phyloP scores from a whole-genome alignment of 345 rosid species.

The Brassica carinata region DNA sequence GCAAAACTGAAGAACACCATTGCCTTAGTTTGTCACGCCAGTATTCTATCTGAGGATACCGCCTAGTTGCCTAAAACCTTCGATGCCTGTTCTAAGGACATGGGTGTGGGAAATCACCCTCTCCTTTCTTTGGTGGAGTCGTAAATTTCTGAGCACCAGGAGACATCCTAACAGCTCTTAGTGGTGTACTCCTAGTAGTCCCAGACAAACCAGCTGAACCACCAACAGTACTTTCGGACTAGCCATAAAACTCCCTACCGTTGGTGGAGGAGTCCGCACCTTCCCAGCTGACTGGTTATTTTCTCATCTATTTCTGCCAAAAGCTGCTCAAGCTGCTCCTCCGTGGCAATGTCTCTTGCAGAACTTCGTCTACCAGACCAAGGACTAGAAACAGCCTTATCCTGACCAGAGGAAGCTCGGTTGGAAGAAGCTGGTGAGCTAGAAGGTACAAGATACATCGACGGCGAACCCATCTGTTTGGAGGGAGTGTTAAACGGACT shows the following conservation, averaged over 20 bases:
- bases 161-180: slow-evolving; percentile 94
- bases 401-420: slow-evolving; percentile 67
- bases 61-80: slow-evolving; percentile 73
- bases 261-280: slow-evolving; percentile 77
- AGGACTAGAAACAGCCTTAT: slow-evolving; percentile 64
- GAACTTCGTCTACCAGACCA: slow-evolving; percentile 71
- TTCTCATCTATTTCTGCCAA: slow-evolving; percentile 79
- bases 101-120: slow-evolving; percentile 83
- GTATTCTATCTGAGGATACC: slow-evolving; percentile 87
- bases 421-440: slow-evolving; percentile 57
- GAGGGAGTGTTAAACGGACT: slow-evolving; percentile 60
- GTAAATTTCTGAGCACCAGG: slow-evolving; percentile 92
- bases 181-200: slow-evolving; percentile 81
- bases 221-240: slow-evolving; percentile 69
- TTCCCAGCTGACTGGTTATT: slow-evolving; percentile 74
- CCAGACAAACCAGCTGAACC: slow-evolving; percentile 81
- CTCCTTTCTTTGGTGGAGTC: slow-evolving; percentile 97
- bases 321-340: slow-evolving; percentile 86
- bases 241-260: slow-evolving; percentile 56
- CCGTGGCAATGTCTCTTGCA: slow-evolving; percentile 73
- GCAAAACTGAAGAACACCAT: slow-evolving; percentile 85
- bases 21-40: slow-evolving; percentile 95
- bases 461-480: slow-evolving; percentile 61
- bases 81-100: slow-evolving; percentile 90
- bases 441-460: slow-evolving; percentile 72